phyloP scores from a whole-genome alignment of 305 asterid species.

The Fraxinus albicans region DNA sequence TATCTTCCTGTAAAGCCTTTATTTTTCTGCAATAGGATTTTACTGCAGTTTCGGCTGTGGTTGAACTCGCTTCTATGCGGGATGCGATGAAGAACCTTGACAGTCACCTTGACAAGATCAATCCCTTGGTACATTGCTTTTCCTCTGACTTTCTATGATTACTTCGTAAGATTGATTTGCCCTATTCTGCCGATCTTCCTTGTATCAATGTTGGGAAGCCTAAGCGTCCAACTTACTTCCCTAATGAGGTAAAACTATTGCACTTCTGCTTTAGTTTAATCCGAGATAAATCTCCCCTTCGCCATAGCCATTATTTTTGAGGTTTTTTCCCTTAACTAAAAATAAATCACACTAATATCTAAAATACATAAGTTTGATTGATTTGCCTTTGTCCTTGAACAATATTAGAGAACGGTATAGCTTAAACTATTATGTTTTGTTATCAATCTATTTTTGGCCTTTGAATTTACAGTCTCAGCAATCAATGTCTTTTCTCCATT shows the following conservation, averaged over 20 bases:
- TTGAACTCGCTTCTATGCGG: slow-evolving; percentile 81
- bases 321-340: no score
- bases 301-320: no score
- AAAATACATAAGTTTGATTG: no score
- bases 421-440: no score
- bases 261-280: no score
- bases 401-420: no score
- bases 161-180: slow-evolving; percentile 50
- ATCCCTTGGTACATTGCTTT: slow-evolving; percentile 32
- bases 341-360: no score
- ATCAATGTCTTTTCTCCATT: no score
- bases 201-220: slow-evolving; percentile 68
- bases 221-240: slow-evolving; percentile 20
- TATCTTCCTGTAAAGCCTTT: background rate
- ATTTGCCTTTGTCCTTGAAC: no score
- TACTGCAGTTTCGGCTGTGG: slow-evolving; percentile 90
- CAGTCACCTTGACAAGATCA: slow-evolving; percentile 68
- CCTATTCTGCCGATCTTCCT: slow-evolving; percentile 64
- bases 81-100: slow-evolving; percentile 82
- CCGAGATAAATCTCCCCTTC: no score
- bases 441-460: no score
- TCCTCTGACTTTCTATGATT: background rate
- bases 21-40: slow-evolving; percentile 52
- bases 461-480: no score
- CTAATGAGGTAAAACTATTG: slow-evolving; percentile 39